A percentile compares a stretch with the other conserved stretches of the same genome.
Evolutionary conservation across 176 grass and related monocot genomes (phyloP).

Genomic region (Bromus sterilis): DNA sequence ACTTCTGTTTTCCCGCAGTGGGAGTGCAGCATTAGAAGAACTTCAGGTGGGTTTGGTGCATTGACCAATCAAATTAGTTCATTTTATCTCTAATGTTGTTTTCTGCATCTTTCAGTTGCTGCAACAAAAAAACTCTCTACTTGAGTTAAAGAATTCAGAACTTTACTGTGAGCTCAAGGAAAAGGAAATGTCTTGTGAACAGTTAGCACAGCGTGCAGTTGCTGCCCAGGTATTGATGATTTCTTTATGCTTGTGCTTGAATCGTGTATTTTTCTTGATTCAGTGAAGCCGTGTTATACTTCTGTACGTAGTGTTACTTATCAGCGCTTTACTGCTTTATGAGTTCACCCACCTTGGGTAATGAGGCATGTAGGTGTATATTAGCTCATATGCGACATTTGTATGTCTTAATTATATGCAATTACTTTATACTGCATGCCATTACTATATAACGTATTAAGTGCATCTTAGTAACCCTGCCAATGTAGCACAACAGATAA

Average conservation of each 20-base stretch:
- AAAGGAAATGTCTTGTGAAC: constrained; percentile 45
- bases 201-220: constrained; percentile 45
- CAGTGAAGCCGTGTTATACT: background rate
- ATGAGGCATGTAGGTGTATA: background rate
- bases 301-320: background rate
- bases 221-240: constrained; percentile 59
- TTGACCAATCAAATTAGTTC: background rate
- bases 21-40: constrained; percentile 77
- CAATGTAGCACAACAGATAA: background rate
- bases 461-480: background rate
- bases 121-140: constrained; percentile 66
- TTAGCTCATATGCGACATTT: background rate
- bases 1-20: constrained; percentile 74
- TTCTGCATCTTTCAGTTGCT: constrained; percentile 50
- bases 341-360: background rate
- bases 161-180: constrained; percentile 69
- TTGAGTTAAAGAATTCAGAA: constrained; percentile 77
- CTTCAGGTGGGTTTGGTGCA: constrained; percentile 54
- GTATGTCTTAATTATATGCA: background rate
- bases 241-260: background rate
- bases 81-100: background rate
- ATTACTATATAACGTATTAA: background rate
- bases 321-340: background rate
- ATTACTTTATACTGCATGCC: background rate
- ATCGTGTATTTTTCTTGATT: background rate